phyloP scores from a whole-genome alignment of 306 rosid species.

The Senna tora region DNA sequence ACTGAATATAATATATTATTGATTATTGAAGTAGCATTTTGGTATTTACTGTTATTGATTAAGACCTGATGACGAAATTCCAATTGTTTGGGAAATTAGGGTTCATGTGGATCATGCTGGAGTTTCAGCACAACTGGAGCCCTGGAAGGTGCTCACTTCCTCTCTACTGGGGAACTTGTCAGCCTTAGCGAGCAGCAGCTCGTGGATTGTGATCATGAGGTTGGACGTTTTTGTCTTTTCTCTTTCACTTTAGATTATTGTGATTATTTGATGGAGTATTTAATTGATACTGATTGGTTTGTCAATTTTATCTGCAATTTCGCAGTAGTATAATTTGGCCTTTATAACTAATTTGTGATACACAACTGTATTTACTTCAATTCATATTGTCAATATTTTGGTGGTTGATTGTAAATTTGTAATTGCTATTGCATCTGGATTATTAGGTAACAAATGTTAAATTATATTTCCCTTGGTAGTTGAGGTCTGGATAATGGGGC shows the following conservation, averaged over 20 bases:
- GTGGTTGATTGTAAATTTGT: background rate
- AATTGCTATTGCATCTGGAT: background rate
- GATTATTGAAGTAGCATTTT: background rate
- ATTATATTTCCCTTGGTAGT: background rate
- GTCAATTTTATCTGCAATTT: background rate
- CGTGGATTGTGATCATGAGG: constrained; percentile 98
- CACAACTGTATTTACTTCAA: background rate
- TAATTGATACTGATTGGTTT: background rate
- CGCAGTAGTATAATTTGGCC: background rate
- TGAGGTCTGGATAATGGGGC: background rate
- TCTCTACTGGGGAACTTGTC: constrained; percentile 78
- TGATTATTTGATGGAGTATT: background rate
- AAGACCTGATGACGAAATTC: background rate
- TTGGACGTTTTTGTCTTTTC: constrained; percentile 12
- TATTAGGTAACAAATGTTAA: background rate
- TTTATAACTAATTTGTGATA: background rate
- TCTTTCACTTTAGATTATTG: background rate
- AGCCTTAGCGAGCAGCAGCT: constrained; percentile 98
- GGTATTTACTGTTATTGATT: background rate
- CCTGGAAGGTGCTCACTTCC: constrained; percentile 91
- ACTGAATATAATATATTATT: background rate
- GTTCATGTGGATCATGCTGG: constrained; percentile 98
- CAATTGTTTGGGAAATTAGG: constrained; percentile 53
- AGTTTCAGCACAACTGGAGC: constrained; percentile 97
- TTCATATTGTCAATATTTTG: background rate